A percentile compares a stretch with the other conserved stretches of the same genome.
phyloP scores from a whole-genome alignment of 1,284 basidiomycete genomes.

The Melampsora americana region DNA sequence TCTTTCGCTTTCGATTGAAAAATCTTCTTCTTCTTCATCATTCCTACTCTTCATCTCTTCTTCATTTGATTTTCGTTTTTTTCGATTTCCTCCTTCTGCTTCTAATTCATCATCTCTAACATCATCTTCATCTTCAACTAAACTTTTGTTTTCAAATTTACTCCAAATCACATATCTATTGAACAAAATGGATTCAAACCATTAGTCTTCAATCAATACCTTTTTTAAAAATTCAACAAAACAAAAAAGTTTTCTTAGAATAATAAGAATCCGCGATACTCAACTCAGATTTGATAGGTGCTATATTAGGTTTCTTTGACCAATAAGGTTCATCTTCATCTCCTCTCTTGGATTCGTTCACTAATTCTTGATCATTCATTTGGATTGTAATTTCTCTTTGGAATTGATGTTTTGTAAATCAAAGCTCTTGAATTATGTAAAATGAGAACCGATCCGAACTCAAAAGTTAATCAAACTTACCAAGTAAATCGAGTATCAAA shows the following conservation, averaged over 20 bases:
- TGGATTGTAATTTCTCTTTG: too few relatives aligned
- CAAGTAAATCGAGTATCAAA: too few relatives aligned
- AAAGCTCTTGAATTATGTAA: too few relatives aligned
- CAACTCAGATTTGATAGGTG: constrained; percentile 71
- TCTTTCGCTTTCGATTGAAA: too few relatives aligned
- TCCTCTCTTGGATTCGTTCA: too few relatives aligned
- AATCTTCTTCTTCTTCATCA: neutral
- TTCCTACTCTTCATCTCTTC: constrained; percentile 67
- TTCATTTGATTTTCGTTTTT: constrained; percentile 50
- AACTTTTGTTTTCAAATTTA: constrained; percentile 60
- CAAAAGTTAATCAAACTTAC: too few relatives aligned
- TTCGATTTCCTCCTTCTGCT: neutral
- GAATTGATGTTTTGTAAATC: too few relatives aligned
- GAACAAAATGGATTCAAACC: constrained; percentile 40
- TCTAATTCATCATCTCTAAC: neutral
- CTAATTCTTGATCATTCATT: too few relatives aligned
- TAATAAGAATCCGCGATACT: constrained; percentile 1
- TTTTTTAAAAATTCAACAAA: neutral
- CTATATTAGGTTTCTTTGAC: constrained; percentile 51
- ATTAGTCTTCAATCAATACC: too few relatives aligned
- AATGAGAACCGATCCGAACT: too few relatives aligned
- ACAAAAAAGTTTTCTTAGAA: neutral
- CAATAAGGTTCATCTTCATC: constrained; percentile 53
- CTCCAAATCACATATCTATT: constrained; percentile 64
- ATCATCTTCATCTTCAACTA: neutral